phyloP scores from a whole-genome alignment of 257 asterid genomes.

The Rhazya stricta region DNA sequence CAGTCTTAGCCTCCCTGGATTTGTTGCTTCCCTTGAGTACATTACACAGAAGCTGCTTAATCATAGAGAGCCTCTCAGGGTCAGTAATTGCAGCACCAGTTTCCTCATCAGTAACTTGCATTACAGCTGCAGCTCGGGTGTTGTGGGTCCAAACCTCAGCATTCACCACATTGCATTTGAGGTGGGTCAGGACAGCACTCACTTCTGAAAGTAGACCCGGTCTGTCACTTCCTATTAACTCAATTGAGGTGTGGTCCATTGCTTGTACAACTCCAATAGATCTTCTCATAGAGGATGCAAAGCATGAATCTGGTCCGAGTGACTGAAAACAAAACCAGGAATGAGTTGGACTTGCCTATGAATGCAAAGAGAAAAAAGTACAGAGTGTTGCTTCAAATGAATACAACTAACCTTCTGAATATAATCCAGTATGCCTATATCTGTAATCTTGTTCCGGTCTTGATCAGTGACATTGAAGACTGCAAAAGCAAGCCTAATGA shows the following conservation, averaged over 20 bases:
- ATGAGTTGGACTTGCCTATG: constrained; percentile 22
- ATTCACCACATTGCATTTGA: constrained; percentile 81
- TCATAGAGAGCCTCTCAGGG: constrained; percentile 51
- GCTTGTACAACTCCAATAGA: constrained; percentile 71
- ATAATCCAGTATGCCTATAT: constrained; percentile 67
- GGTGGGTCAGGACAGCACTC: constrained; percentile 88
- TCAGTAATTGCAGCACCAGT: constrained; percentile 59
- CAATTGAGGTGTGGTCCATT: constrained; percentile 77
- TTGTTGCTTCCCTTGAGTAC: constrained; percentile 81
- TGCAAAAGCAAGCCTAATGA: constrained; percentile 16
- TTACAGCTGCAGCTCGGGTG: constrained; percentile 92
- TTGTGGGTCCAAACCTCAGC: constrained; percentile 99
- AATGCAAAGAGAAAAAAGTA: constrained; percentile 16
- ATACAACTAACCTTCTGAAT: constrained; percentile 65
- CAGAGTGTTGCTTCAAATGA: constrained; percentile 15
- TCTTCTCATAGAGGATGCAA: constrained; percentile 87
- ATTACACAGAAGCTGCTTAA: constrained; percentile 63
- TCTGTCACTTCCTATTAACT: constrained; percentile 82
- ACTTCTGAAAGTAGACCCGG: constrained; percentile 98
- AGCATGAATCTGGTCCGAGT: constrained; percentile 94
- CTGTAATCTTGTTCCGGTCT: constrained; percentile 76
- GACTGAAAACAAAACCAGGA: constrained; percentile 51
- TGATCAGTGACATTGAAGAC: constrained; percentile 93
- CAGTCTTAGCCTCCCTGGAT: constrained; percentile 69
- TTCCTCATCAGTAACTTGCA: constrained; percentile 80